A percentile compares a stretch with the other conserved stretches of the same genome.
phyloP scores from a whole-genome alignment of 179 eudicot species.

The Silene coronaria region DNA sequence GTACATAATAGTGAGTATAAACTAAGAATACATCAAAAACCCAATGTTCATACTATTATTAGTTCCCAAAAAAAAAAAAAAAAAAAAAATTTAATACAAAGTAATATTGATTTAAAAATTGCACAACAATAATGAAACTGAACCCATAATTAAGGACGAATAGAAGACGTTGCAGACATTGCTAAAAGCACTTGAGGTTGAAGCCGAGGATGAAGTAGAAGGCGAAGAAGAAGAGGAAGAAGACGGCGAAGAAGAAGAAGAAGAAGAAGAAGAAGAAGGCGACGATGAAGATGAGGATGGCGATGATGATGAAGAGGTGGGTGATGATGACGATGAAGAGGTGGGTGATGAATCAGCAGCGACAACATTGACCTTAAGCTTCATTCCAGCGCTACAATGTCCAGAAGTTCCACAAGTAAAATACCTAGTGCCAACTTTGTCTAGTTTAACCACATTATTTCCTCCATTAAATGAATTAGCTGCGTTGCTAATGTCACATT shows the following conservation, averaged over 20 bases:
- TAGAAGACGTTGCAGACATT: neutral
- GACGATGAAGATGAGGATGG: slow-evolving; percentile 20
- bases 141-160: neutral
- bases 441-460: slow-evolving; percentile 41
- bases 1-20: too few species aligned
- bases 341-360: slow-evolving; percentile 28
- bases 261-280: slow-evolving; percentile 24
- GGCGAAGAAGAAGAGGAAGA: slow-evolving; percentile 8
- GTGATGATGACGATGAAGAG: slow-evolving; percentile 23
- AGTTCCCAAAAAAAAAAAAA: too few species aligned
- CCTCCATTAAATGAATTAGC: slow-evolving; percentile 41
- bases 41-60: too few species aligned
- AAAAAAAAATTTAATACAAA: too few species aligned
- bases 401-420: slow-evolving; percentile 64
- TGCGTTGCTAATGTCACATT: slow-evolving; percentile 41
- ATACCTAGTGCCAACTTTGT: slow-evolving; percentile 49
- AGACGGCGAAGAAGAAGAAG: slow-evolving; percentile 30
- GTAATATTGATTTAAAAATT: neutral
- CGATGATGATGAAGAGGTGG: neutral
- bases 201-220: slow-evolving; percentile 25
- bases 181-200: slow-evolving; percentile 7
- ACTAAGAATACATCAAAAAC: too few species aligned
- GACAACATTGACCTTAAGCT: slow-evolving; percentile 46
- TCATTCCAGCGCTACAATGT: slow-evolving; percentile 68
- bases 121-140: neutral